Conservation (phyloP, 202 grass and related monocot species). For the Panicum virgatum region DNA sequence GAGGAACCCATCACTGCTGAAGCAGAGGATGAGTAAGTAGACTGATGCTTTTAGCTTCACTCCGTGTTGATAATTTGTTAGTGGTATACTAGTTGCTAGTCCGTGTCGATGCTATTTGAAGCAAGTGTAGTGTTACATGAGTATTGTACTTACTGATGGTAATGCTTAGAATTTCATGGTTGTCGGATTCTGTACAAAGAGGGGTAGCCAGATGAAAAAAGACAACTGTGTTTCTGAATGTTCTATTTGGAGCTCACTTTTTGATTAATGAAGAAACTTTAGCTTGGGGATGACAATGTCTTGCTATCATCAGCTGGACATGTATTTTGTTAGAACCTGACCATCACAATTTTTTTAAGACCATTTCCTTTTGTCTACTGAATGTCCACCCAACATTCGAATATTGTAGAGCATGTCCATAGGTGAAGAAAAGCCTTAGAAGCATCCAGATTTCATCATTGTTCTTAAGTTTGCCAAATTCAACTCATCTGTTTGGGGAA, state of each 20-base stretch:
- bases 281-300: neutral
- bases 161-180: neutral
- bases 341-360: neutral
- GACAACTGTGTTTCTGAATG: neutral
- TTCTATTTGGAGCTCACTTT: neutral
- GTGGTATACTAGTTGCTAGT: neutral
- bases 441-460: neutral
- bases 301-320: neutral
- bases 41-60: neutral
- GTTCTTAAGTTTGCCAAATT: neutral
- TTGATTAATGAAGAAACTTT: too few relatives aligned
- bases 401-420: neutral
- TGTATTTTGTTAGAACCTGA: neutral
- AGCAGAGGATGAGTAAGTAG: slow-evolving; percentile 38
- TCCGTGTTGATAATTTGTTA: neutral
- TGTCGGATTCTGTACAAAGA: neutral
- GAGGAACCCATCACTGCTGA: slow-evolving; percentile 3
- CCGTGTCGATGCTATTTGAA: neutral
- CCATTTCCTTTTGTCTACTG: neutral
- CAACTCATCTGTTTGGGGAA: neutral
- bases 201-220: neutral
- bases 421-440: neutral
- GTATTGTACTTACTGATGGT: neutral
- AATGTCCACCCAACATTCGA: neutral
- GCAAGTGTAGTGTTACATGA: slow-evolving; percentile 4